Conservation (phyloP, 1,139 yeast species). For the Lodderomyces pseudojiufengensis region DNA sequence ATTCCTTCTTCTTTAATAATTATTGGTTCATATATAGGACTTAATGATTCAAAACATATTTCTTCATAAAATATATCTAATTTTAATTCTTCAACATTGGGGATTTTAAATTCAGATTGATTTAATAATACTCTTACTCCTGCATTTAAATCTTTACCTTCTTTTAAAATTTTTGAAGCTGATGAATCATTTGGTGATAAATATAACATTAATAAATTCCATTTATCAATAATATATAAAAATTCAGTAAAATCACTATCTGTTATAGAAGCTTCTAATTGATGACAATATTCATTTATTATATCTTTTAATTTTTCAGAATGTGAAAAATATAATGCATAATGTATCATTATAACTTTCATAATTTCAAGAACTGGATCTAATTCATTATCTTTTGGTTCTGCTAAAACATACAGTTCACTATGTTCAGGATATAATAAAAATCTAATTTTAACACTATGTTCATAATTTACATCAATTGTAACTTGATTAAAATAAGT, state of each 20-base stretch:
- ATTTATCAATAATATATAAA: constrained; percentile 36
- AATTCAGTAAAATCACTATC: constrained; percentile 34
- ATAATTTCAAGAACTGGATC: constrained; percentile 76
- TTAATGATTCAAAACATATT: constrained; percentile 15
- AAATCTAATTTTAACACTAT: constrained; percentile 33
- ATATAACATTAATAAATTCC: constrained; percentile 39
- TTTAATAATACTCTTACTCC: constrained; percentile 26
- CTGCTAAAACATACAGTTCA: constrained; percentile 40
- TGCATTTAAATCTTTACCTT: constrained; percentile 29
- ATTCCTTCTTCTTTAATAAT: constrained; percentile 1
- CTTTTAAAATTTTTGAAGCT: constrained; percentile 8
- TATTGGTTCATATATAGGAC: constrained; percentile 13
- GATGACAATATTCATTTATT: constrained; percentile 32
- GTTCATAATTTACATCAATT: constrained; percentile 24
- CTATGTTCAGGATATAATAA: constrained; percentile 40
- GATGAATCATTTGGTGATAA: constrained; percentile 28
- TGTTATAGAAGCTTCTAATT: constrained; percentile 28
- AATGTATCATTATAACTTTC: constrained; percentile 43
- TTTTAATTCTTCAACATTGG: constrained; percentile 21
- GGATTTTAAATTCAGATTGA: constrained; percentile 15
- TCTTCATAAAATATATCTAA: constrained; percentile 25
- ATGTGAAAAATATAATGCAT: constrained; percentile 39
- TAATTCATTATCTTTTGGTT: constrained; percentile 53
- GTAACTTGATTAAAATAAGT: not conserved
- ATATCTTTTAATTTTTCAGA: constrained; percentile 32